Percentiles rank a stretch among this genome's conserved stretches.
Conservation (phyloP, 331 rosid species). For the Rhamnella rubrinervis region DNA sequence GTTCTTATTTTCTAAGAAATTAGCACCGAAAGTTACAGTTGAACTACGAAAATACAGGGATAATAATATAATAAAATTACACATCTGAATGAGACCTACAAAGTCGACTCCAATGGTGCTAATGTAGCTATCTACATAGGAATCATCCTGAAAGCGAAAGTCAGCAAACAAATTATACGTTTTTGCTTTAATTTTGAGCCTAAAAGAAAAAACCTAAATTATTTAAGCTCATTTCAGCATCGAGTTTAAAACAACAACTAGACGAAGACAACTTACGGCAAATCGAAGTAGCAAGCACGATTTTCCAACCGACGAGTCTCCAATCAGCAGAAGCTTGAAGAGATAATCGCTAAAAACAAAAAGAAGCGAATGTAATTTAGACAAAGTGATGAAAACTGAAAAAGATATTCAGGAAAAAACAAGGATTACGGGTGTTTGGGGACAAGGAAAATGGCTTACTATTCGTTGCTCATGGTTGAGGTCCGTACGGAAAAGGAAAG, state of each 20-base stretch:
- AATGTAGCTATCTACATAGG: slow-evolving; percentile 91
- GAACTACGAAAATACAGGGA: background rate
- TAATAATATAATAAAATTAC: background rate
- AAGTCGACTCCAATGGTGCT: slow-evolving; percentile 99
- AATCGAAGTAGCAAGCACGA: slow-evolving; percentile 94
- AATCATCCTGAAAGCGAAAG: slow-evolving; percentile 65
- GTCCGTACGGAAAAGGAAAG: too few relatives aligned
- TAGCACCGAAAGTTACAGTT: background rate
- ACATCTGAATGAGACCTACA: slow-evolving; percentile 40
- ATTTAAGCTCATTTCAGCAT: background rate
- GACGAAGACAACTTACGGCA: slow-evolving; percentile 47
- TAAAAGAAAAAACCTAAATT: slow-evolving; percentile 12
- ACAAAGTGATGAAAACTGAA: background rate
- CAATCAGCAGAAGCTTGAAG: slow-evolving; percentile 91
- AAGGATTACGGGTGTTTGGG: background rate
- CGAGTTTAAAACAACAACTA: background rate
- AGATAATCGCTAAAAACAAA: slow-evolving; percentile 69
- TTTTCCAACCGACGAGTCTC: slow-evolving; percentile 96
- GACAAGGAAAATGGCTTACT: slow-evolving; percentile 38
- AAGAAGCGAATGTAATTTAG: background rate
- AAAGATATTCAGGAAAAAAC: background rate
- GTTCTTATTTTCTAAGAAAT: slow-evolving; percentile 87
- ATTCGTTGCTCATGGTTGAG: slow-evolving; percentile 71
- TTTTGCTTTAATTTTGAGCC: background rate
- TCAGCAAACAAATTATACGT: background rate